Evolutionary conservation across 306 rosid species (phyloP), one percentile per base, ranked within the genome.

Genomic region (Dryas drummondii): DNA sequence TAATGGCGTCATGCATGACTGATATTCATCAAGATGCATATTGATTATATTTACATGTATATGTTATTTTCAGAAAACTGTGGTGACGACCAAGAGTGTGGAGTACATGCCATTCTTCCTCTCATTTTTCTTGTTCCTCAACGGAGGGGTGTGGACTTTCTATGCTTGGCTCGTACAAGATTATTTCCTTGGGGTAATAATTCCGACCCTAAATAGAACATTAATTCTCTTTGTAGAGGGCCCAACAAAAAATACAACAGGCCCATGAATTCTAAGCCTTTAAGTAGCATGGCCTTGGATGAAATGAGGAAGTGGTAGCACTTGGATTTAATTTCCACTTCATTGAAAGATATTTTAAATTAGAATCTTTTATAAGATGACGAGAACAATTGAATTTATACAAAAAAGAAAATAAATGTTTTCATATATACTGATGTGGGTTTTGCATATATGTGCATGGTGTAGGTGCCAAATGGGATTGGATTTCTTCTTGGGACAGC

Each of bases 61-160:
- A 41, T 64, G 51, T 64, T 4, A 4, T 17, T 10, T 17, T 71
- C 89, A 90, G 91, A 82, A 77, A 85, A 83, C 86, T n/a, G 97
- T 88, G 81, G 82, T 92, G 70, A 82, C 58, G 3, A 89, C 81
- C 13, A 85, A 82, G 69, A 89, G 93, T 32, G 97, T 89, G 77
- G 89, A 89, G 75, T 89, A 77, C 60, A 83, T 88, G 88, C 96
- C 97, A 41, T 88, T 89, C 61, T 76, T 78, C 13, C 88, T 92
- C 15, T 89, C 93, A 0, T 79, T 92, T 46, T 89, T 85, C 79
- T 68, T 77, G 52, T 84, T 88, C 53, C 41, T 91, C 26, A 89
- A 88, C 13, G 91, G 89, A 16, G 94, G 83, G 48, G 73, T 83
- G 32, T 91, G 97, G 97, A 14, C 88, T 49, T n/a, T 85, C 6